Base-by-base conservation (phyloP, 306 rosid genomes). In the Medicago lupulina region DNA sequence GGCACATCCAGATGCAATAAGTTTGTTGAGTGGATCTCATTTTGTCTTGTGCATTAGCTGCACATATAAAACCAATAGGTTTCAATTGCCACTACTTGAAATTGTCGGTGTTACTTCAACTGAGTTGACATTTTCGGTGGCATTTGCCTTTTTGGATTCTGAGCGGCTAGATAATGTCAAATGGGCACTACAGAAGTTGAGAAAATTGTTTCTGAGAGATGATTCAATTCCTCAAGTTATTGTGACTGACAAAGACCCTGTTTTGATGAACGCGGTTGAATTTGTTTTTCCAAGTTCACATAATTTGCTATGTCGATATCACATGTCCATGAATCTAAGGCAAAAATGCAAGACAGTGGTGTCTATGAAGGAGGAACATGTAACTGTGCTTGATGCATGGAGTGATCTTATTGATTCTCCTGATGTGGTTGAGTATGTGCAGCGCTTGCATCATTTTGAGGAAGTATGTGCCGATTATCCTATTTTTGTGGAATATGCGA, bases 71-170 rank as follows among this genome's bases (percentile, higher is more conserved):
- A 66, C 53, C 2, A 66, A 40, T 19, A 66, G 34, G 7, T 66
- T 40, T n/a, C 38, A 2, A 1, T 9, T 41, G 0, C 71, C 34
- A 18, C 51, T 66, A 65, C 71, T 65, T 40, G 71, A 65, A 17
- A 66, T 66, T 11, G 54, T 18, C 19, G 54, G 53, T 40, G 54
- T 40, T n/a, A 66, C 53, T 10, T 66, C 71, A 41, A 41, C 36
- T 1, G 12, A 41, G 36, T 2, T 40, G 11, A 41, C 71, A 41
- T 66, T 66, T 8, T 10, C 36, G 2, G 9, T 66, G 2, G 71
- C 36, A 7, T 40, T 66, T 7, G 18, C 54, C 9, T 66, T 39
- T 66, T 40, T 66, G 54, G 50, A 43, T 1, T 10, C 9, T 5
- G 36, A 5, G 54, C 1, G 5, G 0, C 1, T 11, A 13, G 39